Evolutionary conservation across 2,329 filamentous ascomycete genomes (phyloP), one percentile per base, ranked within the genome.

Genomic region (Claviceps capensis): DNA sequence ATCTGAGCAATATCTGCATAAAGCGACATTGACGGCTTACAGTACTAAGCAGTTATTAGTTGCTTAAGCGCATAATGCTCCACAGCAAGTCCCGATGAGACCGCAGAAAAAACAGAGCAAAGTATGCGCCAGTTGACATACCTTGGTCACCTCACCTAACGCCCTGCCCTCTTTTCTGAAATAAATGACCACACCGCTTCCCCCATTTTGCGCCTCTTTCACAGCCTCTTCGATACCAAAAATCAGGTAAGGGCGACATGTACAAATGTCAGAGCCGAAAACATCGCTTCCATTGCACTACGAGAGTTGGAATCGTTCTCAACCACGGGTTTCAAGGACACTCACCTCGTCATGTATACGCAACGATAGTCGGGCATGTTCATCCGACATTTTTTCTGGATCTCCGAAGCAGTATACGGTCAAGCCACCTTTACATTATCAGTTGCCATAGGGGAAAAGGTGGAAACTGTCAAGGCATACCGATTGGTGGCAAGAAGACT

Each of bases 361-460:
- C 54, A 97, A 74, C 14, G 93, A 88, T 43, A 97, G 75, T 55
- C 79, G 81, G 52, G 83, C 83, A 51, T 84, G 86, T 47, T 88
- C 83, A 64, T 97, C 87, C 5, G 88, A 87, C 81, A 97, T 93
- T 65, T 93, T 95, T 51, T 87, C 86, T 19, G 90, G 89, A 60
- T 96, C 89, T 45, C 93, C 93, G 65, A 98, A 98, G 68, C 88
- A 93, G 71, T 98, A 97, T 8, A 97, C 93, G 0, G 93, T 97
- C 59, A 97, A 72, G 8, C 91, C 93, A 53, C 90, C 77, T 80
- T 30, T 3, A 4, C 9, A 16, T 9, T 16, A 26, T 58, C n/a
- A 58, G 52, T 38, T 4, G 4, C 9, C 7, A 48, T 3, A 16
- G 5, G 41, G 19, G 1, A 5, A 50, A 30, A 17, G 17, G 1